These are phyloP conservation scores for Mrakia gelida DNA, from an alignment of 768 basidiomycete species.

Conservation along the genomic window DNA sequence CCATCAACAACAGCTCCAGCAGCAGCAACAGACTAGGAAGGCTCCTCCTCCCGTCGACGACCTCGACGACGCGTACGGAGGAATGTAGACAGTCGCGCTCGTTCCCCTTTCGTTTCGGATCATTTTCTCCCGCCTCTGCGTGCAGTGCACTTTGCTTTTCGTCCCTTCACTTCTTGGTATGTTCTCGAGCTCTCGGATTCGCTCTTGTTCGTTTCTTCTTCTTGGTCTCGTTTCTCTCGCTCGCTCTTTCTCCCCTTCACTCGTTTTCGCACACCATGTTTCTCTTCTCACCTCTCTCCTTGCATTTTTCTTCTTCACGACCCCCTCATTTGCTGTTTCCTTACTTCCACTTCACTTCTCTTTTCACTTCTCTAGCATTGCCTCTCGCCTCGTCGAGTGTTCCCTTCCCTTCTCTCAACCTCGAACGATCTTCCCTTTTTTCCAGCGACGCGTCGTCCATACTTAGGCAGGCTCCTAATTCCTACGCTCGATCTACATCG, in stretches of 20 bases:
- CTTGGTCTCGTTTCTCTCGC: background rate
- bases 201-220: background rate
- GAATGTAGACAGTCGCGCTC: background rate
- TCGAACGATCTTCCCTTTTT: too few species aligned
- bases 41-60: background rate
- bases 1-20: conserved; percentile 1
- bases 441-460: too few species aligned
- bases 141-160: too few species aligned
- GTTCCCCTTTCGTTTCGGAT: background rate
- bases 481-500: background rate
- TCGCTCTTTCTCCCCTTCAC: background rate
- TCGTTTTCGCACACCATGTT: background rate
- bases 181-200: too few species aligned
- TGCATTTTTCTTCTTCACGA: background rate
- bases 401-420: background rate
- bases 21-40: background rate
- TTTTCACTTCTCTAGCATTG: background rate
- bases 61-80: conserved; percentile 8
- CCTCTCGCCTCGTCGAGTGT: background rate
- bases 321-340: background rate
- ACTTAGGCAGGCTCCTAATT: background rate
- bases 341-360: background rate
- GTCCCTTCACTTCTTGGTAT: too few species aligned
- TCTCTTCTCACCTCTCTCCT: too few species aligned
- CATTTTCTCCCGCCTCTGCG: background rate